Percentiles rank a stretch among this genome's conserved stretches.
These are phyloP conservation scores for Staphylotrichum tortipilum DNA, from an alignment of 495 filamentous ascomycete species.

Conservation along the genomic window DNA sequence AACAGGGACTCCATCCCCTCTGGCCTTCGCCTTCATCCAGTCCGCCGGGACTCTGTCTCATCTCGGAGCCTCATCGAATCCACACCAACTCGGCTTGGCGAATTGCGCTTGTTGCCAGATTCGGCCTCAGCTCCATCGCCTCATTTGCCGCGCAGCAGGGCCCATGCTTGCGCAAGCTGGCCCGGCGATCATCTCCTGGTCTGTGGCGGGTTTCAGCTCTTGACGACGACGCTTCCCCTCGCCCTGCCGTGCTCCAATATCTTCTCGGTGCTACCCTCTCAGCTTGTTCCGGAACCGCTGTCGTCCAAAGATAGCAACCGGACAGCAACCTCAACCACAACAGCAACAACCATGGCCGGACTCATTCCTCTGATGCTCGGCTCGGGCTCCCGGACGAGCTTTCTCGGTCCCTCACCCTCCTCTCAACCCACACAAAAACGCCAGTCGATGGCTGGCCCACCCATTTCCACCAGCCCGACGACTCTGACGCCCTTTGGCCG, in stretches of 20 bases:
- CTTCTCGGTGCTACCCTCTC: slow-evolving; percentile 3
- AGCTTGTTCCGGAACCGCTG: not conserved
- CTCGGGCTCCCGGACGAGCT: slow-evolving; percentile 20
- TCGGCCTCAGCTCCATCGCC: slow-evolving; percentile 1
- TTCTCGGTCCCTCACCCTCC: slow-evolving; percentile 4
- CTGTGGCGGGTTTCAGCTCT: slow-evolving; percentile 5
- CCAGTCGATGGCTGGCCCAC: not conserved
- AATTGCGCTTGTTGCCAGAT: slow-evolving; percentile 10
- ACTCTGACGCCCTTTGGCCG: not conserved
- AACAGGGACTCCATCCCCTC: not conserved
- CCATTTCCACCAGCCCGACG: slow-evolving; percentile 3
- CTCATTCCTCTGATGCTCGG: slow-evolving; percentile 25
- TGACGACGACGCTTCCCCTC: not conserved
- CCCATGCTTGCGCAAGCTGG: slow-evolving; percentile 10
- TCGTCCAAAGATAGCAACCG: slow-evolving; percentile 3
- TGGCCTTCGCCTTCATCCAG: too few relatives aligned
- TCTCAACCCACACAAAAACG: too few relatives aligned
- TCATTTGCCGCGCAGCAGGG: slow-evolving; percentile 13
- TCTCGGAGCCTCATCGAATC: slow-evolving; percentile 7
- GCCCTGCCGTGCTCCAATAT: not conserved
- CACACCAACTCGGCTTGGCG: slow-evolving; percentile 10
- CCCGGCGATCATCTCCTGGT: not conserved
- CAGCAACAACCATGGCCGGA: slow-evolving; percentile 16
- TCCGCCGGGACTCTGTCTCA: slow-evolving; percentile 5
- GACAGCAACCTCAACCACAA: too few relatives aligned